Base-by-base conservation (phyloP, 1,139 yeast genomes). In the Scheffersomyces illinoinensis region DNA sequence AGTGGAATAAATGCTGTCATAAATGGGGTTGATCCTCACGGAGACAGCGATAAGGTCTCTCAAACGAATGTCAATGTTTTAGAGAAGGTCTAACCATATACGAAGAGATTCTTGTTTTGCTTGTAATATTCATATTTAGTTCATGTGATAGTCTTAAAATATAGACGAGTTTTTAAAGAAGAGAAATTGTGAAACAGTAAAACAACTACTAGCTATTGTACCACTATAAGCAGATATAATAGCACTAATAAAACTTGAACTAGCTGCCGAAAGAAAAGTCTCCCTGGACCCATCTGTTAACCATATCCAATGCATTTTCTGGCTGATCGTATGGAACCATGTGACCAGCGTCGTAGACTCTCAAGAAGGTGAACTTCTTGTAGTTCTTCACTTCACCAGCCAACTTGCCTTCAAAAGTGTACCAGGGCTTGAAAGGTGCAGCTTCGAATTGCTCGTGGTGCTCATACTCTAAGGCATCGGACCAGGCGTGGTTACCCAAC, bases 301-400 rank as follows among this genome's bases (percentile, higher is more conserved):
- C 83, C 91, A 92, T 87, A 59, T 85, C 91, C 64, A 89, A 81
- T 5, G 96, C 77, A 64, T 83, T 82, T 71, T 83, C 87, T 33
- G 97, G 96, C 76, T 90, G 95, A 72, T 92, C 91, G 66, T 77
- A 87, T 26, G 97, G 97, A 61, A 87, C 91, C 91, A 88, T 87
- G 72, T 88, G 92, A 23, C 91, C 91, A 59, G 89, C 91, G 64
- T 83, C 88, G 66, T 78, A 87, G 7, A 88, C 79, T 71, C 91
- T 81, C 68, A 87, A 75, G 74, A 85, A 88, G 3, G 91, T 85
- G 63, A 88, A 82, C 56, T 82, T 76, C 39, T 82, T 82, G 64
- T 73, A 78, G 65, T 82, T 80, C 72, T 87, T 86, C 26, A 84
- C 85, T 61, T 83, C 82, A 62, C 91, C 92, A 3, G 87, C 88